Evolutionary conservation across 2,329 filamentous ascomycete genomes (phyloP).

Genomic region (Fusarium sp.): DNA sequence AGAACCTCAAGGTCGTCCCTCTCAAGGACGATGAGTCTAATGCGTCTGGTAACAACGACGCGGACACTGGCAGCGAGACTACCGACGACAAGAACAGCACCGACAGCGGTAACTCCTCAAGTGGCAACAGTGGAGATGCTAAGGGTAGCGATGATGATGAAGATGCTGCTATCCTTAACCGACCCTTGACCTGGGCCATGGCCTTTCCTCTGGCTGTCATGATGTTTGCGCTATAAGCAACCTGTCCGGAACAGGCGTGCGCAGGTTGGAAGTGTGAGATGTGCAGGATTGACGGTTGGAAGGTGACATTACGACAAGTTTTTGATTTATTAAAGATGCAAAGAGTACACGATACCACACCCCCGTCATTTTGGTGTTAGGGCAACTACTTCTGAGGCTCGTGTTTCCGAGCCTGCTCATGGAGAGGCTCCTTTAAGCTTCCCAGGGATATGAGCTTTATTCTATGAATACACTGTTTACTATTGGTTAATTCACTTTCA

Average conservation of each 20-base stretch:
- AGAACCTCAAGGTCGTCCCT: slow-evolving; percentile 61
- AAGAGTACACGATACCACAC: slow-evolving; percentile 39
- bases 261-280: slow-evolving; percentile 5
- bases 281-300: slow-evolving; percentile 26
- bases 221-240: slow-evolving; percentile 49
- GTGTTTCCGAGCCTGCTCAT: slow-evolving; percentile 18
- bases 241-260: background rate
- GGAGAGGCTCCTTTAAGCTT: slow-evolving; percentile 7
- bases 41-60: slow-evolving; percentile 58
- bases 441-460: slow-evolving; percentile 21
- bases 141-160: slow-evolving; percentile 47
- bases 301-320: slow-evolving; percentile 21
- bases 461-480: slow-evolving; percentile 32
- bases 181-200: slow-evolving; percentile 51
- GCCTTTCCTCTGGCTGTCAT: slow-evolving; percentile 52
- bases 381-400: slow-evolving; percentile 30
- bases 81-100: slow-evolving; percentile 41
- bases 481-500: slow-evolving; percentile 5
- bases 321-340: slow-evolving; percentile 34
- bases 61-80: slow-evolving; percentile 50
- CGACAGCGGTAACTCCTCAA: slow-evolving; percentile 28
- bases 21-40: slow-evolving; percentile 60
- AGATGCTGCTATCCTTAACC: slow-evolving; percentile 47
- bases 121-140: slow-evolving; percentile 33
- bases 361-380: slow-evolving; percentile 3